Evolutionary conservation across 2,329 filamentous ascomycete genomes (phyloP).

Genomic region (Pyrenophora graminea): DNA sequence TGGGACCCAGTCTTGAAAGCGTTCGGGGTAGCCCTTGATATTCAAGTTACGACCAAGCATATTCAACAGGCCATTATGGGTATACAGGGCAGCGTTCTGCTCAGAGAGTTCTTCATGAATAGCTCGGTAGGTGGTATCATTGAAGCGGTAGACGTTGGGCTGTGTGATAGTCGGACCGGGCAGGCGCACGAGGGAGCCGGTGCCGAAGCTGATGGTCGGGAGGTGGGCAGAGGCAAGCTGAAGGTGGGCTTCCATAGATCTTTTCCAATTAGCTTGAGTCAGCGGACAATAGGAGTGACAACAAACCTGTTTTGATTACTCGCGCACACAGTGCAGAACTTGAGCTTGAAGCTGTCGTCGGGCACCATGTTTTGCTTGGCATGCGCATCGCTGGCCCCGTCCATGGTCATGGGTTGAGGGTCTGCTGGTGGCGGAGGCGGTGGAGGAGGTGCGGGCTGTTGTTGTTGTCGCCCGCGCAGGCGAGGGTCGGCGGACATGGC

Average conservation of each 20-base stretch:
- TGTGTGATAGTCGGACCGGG: slow-evolving; percentile 89
- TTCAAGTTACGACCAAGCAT: slow-evolving; percentile 92
- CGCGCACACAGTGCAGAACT: slow-evolving; percentile 98
- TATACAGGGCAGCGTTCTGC: slow-evolving; percentile 87
- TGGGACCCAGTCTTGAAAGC: slow-evolving; percentile 96
- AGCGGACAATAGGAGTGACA: background rate
- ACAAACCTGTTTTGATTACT: slow-evolving; percentile 93
- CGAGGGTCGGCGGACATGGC: slow-evolving; percentile 55
- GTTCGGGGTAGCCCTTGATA: slow-evolving; percentile 93
- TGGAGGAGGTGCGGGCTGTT: slow-evolving; percentile 56
- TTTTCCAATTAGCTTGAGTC: slow-evolving; percentile 42
- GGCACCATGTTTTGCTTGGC: slow-evolving; percentile 31
- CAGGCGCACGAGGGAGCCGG: slow-evolving; percentile 88
- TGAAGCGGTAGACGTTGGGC: slow-evolving; percentile 98
- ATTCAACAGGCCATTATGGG: slow-evolving; percentile 87
- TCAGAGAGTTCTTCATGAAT: slow-evolving; percentile 89
- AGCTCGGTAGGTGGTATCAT: slow-evolving; percentile 89
- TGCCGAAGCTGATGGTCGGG: slow-evolving; percentile 98
- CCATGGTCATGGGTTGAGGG: slow-evolving; percentile 38
- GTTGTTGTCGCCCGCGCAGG: slow-evolving; percentile 52
- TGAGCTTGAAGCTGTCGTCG: slow-evolving; percentile 76
- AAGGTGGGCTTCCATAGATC: slow-evolving; percentile 98
- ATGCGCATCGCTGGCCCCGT: slow-evolving; percentile 37
- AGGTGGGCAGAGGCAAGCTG: slow-evolving; percentile 81
- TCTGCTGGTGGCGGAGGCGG: slow-evolving; percentile 51